Percentiles rank a stretch among this genome's conserved stretches.
Conservation (phyloP, 2,329 filamentous ascomycete species). For the Fusarium coicis region DNA sequence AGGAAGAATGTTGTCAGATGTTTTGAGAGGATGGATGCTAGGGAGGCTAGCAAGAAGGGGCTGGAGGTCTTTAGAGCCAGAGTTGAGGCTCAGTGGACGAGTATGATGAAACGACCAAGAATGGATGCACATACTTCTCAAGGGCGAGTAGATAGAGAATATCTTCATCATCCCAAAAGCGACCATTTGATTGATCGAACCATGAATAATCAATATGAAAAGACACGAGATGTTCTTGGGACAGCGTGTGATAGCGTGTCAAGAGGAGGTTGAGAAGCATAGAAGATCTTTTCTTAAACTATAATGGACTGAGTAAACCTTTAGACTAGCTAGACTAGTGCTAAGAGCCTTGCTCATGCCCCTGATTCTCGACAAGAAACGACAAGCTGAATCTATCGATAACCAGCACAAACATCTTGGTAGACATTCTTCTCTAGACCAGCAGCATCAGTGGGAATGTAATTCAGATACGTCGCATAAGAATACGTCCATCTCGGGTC, state of each 20-base stretch:
- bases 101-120: accelerated
- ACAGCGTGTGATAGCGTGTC: accelerated
- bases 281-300: too few species aligned
- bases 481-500: conserved; percentile 35
- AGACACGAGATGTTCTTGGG: accelerated
- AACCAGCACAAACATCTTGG: conserved; percentile 20
- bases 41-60: neutral
- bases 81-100: neutral
- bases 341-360: neutral
- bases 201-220: neutral
- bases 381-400: neutral
- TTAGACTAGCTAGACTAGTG: accelerated
- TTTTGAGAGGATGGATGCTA: neutral
- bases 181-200: accelerated
- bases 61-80: neutral
- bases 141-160: neutral
- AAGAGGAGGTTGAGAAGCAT: accelerated
- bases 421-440: conserved; percentile 32
- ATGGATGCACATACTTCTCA: accelerated
- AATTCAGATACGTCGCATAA: conserved; percentile 17
- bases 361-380: neutral
- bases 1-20: conserved; percentile 6
- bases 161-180: accelerated
- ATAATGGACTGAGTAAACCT: neutral
- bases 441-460: conserved; percentile 30